Conservation (phyloP, 192 early-diverging fungal genomes). For the Martensiomyces pterosporus region DNA sequence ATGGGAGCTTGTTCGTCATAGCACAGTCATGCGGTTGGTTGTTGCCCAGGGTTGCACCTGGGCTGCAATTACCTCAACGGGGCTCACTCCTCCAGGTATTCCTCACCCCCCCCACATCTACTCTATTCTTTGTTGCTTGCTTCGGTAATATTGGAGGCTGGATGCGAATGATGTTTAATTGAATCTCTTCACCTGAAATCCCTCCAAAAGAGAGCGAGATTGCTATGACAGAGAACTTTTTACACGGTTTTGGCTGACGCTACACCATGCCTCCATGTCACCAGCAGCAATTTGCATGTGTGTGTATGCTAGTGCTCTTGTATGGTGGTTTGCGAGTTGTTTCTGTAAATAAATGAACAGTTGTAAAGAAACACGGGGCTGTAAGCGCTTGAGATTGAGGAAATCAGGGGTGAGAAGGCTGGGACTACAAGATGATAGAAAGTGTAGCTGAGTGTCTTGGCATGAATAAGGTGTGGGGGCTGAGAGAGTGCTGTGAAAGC, state of each 20-base stretch:
- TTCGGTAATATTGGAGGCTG: too few species aligned
- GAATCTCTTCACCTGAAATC: conserved; percentile 52
- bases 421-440: too few species aligned
- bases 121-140: neutral
- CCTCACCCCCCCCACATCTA: conserved; percentile 17
- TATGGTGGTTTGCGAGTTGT: too few species aligned
- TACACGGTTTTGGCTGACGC: conserved; percentile 23
- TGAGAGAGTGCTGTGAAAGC: too few species aligned
- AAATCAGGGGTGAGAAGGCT: too few species aligned
- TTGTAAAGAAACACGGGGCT: too few species aligned
- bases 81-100: conserved; percentile 53
- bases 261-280: conserved; percentile 27
- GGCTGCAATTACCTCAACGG: conserved; percentile 47
- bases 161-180: conserved; percentile 44
- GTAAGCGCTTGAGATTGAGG: too few species aligned
- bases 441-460: too few species aligned
- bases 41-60: conserved; percentile 2
- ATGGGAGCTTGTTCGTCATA: conserved; percentile 55
- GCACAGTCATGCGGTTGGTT: conserved; percentile 53
- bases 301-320: too few species aligned
- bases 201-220: neutral
- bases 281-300: too few species aligned
- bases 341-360: too few species aligned
- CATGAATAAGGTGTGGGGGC: too few species aligned
- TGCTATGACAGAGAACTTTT: neutral